Percentiles rank a stretch among this genome's conserved stretches.
These are phyloP conservation scores for Coemansia sp. DNA, from an alignment of 192 early-diverging fungal genomes.

Conservation along the genomic window DNA sequence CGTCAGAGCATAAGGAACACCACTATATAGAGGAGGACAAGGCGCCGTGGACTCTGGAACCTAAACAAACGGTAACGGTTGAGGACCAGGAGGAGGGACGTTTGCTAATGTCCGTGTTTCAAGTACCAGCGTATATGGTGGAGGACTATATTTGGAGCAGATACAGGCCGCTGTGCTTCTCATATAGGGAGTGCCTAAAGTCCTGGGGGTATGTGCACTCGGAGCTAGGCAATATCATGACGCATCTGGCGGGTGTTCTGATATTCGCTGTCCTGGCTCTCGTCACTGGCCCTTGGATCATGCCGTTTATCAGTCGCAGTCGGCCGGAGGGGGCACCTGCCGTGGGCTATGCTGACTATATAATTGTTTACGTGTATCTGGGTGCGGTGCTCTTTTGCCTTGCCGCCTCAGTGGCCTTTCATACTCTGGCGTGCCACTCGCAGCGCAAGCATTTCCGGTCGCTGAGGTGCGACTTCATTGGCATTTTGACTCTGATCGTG, in stretches of 20 bases:
- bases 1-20: neutral
- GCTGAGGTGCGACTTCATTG: constrained; percentile 84
- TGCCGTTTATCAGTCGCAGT: constrained; percentile 16
- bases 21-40: neutral
- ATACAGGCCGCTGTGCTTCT: constrained; percentile 74
- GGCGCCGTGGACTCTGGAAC: neutral
- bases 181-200: constrained; percentile 67
- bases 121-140: constrained; percentile 69
- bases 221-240: constrained; percentile 89
- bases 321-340: constrained; percentile 14
- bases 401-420: constrained; percentile 74
- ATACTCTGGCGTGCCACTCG: constrained; percentile 84
- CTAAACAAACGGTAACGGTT: neutral
- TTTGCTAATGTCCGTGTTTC: constrained; percentile 45
- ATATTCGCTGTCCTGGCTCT: constrained; percentile 57
- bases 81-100: constrained; percentile 5
- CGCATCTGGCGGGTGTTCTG: constrained; percentile 71
- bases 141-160: constrained; percentile 78
- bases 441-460: constrained; percentile 35
- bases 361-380: constrained; percentile 74
- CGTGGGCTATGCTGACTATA: constrained; percentile 58
- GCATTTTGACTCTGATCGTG: constrained; percentile 80
- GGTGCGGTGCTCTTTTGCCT: constrained; percentile 76
- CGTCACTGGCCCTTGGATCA: constrained; percentile 43
- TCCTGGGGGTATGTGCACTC: constrained; percentile 86